Conservation (phyloP, 139 green algal species). For the Astrephomene gubernaculifera region DNA sequence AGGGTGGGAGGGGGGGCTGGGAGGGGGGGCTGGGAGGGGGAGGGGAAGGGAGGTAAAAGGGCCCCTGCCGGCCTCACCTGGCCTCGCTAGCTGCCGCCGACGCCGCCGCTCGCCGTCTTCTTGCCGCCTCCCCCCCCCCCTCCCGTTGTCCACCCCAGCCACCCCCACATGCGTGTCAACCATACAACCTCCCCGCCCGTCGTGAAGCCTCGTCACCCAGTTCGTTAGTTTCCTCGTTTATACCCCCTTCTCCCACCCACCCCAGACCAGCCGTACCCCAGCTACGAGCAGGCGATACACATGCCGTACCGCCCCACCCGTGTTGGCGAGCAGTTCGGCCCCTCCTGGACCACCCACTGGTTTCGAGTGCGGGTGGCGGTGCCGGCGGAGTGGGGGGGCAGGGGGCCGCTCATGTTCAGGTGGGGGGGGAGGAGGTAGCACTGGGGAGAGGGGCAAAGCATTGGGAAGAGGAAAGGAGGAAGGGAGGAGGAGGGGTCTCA, state of each 20-base stretch:
- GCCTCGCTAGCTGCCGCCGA: too few species aligned
- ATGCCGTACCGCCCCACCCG: conserved; percentile 31
- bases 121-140: too few species aligned
- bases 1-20: neutral
- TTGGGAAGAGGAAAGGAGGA: neutral
- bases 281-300: conserved; percentile 17
- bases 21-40: too few species aligned
- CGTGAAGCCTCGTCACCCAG: too few species aligned
- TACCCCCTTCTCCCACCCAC: neutral
- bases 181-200: too few species aligned
- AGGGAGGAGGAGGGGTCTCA: too few species aligned
- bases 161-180: too few species aligned
- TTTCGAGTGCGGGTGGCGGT: conserved; percentile 37
- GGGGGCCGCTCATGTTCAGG: conserved; percentile 44
- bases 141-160: too few species aligned
- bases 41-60: too few species aligned
- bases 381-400: conserved; percentile 26
- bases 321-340: conserved; percentile 49
- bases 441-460: neutral
- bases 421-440: neutral
- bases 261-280: conserved; percentile 38
- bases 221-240: too few species aligned
- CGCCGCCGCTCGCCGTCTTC: too few species aligned
- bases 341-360: conserved; percentile 60
- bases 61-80: too few species aligned